phyloP scores from a whole-genome alignment of 306 rosid species.

The Trifolium pratense region DNA sequence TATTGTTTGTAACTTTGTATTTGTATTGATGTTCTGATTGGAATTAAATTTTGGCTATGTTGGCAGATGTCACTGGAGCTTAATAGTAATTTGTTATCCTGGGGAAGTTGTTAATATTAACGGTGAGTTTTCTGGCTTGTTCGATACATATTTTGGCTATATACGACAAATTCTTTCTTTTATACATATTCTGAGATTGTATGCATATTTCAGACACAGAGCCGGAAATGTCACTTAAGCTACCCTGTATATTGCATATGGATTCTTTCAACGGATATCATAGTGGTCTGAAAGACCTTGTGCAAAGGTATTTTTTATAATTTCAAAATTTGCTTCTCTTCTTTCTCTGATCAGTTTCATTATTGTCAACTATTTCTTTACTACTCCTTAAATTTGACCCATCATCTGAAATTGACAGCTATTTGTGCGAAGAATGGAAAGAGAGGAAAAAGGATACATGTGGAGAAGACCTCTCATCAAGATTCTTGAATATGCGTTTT shows the following conservation, averaged over 20 bases:
- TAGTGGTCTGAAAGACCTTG: slow-evolving; percentile 73
- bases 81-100: slow-evolving; percentile 78
- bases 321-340: not conserved
- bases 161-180: not conserved
- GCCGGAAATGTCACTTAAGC: slow-evolving; percentile 53
- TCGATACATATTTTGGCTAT: not conserved
- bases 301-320: slow-evolving; percentile 71
- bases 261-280: slow-evolving; percentile 93
- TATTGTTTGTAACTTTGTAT: slow-evolving; percentile 36
- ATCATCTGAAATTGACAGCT: slow-evolving; percentile 54
- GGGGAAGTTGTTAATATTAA: slow-evolving; percentile 65
- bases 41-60: slow-evolving; percentile 38
- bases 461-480: slow-evolving; percentile 55
- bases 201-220: slow-evolving; percentile 58
- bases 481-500: slow-evolving; percentile 67
- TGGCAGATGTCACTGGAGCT: slow-evolving; percentile 85
- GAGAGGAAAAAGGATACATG: slow-evolving; percentile 63
- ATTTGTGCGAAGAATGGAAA: slow-evolving; percentile 89
- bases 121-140: slow-evolving; percentile 52
- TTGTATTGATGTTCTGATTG: slow-evolving; percentile 36
- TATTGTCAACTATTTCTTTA: not conserved
- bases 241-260: slow-evolving; percentile 91
- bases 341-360: not conserved
- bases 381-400: not conserved
- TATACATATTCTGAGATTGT: slow-evolving; percentile 30